These are phyloP conservation scores for Leccinum ochraceum DNA, from an alignment of 768 basidiomycete genomes.

Conservation along the genomic window DNA sequence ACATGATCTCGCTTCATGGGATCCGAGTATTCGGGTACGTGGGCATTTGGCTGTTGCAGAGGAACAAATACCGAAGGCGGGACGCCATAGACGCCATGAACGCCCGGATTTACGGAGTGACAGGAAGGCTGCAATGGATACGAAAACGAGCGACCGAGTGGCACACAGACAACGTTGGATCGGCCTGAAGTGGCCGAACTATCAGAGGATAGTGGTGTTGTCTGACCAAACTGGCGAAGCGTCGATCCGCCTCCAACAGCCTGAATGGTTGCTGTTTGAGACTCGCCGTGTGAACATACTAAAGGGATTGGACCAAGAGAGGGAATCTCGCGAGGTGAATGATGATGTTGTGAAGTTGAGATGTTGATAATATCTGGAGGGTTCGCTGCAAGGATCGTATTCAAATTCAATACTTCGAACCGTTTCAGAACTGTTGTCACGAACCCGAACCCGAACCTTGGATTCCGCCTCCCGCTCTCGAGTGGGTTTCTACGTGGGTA, in stretches of 20 bases:
- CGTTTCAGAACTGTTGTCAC: constrained; percentile 2
- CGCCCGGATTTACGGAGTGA: not conserved
- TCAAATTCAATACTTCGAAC: constrained; percentile 3
- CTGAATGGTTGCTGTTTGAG: not conserved
- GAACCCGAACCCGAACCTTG: constrained; percentile 19
- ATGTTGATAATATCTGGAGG: not conserved
- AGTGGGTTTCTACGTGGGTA: constrained; percentile 9
- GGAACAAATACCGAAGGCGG: not conserved
- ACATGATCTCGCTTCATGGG: not conserved
- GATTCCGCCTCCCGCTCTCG: constrained; percentile 11
- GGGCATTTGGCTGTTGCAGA: not conserved
- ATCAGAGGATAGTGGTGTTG: not conserved
- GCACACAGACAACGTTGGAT: not conserved
- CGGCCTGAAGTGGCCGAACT: constrained; percentile 3
- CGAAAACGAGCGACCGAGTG: not conserved
- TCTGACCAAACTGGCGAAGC: constrained; percentile 1
- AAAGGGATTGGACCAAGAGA: constrained; percentile 2
- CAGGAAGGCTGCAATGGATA: not conserved
- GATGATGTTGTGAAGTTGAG: constrained; percentile 5
- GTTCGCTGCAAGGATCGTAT: constrained; percentile 6
- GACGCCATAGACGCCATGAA: constrained; percentile 1
- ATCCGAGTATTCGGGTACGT: constrained; percentile 1
- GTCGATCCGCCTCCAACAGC: not conserved
- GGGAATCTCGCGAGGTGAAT: not conserved
- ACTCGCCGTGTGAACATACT: constrained; percentile 8